Conservation (phyloP, 73 alveolate genomes). For the Symbiodinium pilosum region DNA sequence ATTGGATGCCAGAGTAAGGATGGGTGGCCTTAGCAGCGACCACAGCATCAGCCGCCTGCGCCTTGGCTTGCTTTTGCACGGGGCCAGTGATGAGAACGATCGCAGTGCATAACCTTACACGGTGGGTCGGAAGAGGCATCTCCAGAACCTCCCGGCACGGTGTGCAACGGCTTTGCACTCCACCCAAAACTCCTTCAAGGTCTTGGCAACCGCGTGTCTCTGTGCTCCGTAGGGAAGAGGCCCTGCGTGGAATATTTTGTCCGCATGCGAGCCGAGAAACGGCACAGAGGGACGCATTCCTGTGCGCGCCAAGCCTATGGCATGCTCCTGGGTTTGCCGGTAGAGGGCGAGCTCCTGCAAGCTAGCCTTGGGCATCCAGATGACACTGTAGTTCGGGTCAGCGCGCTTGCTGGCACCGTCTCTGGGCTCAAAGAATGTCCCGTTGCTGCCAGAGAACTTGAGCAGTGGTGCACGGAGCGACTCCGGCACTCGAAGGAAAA, state of each 20-base stretch:
- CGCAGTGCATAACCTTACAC: not conserved
- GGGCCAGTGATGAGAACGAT: no score
- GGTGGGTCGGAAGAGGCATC: not conserved
- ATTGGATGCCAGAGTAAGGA: not conserved
- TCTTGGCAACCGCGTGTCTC: not conserved
- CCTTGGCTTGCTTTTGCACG: not conserved
- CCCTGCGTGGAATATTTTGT: not conserved
- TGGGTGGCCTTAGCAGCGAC: not conserved
- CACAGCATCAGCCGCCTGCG: no score
- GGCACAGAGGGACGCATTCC: no score
- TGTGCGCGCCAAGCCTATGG: not conserved
- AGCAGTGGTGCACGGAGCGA: not conserved
- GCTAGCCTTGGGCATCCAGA: not conserved
- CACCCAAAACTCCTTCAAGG: no score
- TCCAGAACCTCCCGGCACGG: not conserved
- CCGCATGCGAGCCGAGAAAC: no score
- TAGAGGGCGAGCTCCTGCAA: not conserved
- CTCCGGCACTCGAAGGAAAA: not conserved
- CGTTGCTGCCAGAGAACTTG: not conserved
- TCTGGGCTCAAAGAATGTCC: not conserved
- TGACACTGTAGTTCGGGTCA: no score
- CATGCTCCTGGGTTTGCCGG: not conserved
- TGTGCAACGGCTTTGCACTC: not conserved
- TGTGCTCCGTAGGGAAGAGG: not conserved
- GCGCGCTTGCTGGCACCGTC: no score